Conservation (phyloP, 2,329 filamentous ascomycete species). For the Trichoderma polysporum region DNA sequence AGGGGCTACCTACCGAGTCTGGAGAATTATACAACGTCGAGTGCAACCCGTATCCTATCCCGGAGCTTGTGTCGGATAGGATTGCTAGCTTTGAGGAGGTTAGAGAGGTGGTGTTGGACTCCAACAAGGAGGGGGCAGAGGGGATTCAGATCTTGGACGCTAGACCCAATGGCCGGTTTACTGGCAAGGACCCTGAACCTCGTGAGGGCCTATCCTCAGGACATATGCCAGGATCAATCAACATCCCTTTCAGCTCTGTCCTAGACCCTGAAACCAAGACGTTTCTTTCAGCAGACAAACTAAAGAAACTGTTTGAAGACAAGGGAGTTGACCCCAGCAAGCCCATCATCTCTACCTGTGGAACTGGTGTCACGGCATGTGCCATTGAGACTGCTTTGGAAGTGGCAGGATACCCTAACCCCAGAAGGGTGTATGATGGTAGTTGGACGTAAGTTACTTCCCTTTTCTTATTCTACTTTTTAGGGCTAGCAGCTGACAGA, state of each 20-base stretch:
- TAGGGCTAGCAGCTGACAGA: not conserved
- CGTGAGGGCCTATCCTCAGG: slow-evolving; percentile 82
- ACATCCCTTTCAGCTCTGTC: slow-evolving; percentile 74
- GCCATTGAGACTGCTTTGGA: slow-evolving; percentile 84
- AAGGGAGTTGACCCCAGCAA: slow-evolving; percentile 76
- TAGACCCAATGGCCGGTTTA: slow-evolving; percentile 74
- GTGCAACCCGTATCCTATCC: slow-evolving; percentile 64
- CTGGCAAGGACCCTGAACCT: slow-evolving; percentile 81
- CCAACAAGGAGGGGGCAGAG: slow-evolving; percentile 79
- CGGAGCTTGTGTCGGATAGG: slow-evolving; percentile 58
- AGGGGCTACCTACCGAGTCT: slow-evolving; percentile 79
- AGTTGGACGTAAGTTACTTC: slow-evolving; percentile 83
- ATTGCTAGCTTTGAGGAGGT: slow-evolving; percentile 83
- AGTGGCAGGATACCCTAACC: slow-evolving; percentile 69
- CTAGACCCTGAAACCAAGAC: slow-evolving; percentile 82
- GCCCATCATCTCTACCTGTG: slow-evolving; percentile 84
- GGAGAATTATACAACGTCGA: slow-evolving; percentile 69
- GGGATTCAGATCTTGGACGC: slow-evolving; percentile 89
- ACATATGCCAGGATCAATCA: slow-evolving; percentile 87
- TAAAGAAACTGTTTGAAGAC: slow-evolving; percentile 73
- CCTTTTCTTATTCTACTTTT: not conserved
- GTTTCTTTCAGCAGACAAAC: slow-evolving; percentile 68
- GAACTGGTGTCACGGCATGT: slow-evolving; percentile 90
- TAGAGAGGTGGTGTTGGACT: slow-evolving; percentile 70
- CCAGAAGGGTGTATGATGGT: slow-evolving; percentile 83